Conservation (phyloP, 768 basidiomycete genomes). For the Gloeopeniophorella convolvens region DNA sequence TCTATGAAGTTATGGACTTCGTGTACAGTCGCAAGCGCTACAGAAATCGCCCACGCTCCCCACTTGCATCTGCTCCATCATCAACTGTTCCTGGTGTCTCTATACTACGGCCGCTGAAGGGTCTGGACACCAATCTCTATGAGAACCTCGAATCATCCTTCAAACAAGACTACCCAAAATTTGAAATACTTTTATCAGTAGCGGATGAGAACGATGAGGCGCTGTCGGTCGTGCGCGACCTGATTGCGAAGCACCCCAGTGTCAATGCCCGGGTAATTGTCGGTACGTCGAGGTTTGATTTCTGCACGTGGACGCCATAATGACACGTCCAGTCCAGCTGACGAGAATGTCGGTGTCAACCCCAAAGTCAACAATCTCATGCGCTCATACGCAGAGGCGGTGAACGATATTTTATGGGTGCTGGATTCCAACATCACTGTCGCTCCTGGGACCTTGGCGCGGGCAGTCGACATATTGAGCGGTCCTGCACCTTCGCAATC, state of each 20-base stretch:
- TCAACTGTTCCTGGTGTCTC: slow-evolving; percentile 76
- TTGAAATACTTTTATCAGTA: slow-evolving; percentile 86
- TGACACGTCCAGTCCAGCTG: slow-evolving; percentile 42
- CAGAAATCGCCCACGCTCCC: slow-evolving; percentile 56
- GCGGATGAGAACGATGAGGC: slow-evolving; percentile 88
- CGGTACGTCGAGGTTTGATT: slow-evolving; percentile 42
- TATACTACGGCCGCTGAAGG: slow-evolving; percentile 90
- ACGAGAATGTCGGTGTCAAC: slow-evolving; percentile 82
- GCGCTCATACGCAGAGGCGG: slow-evolving; percentile 71
- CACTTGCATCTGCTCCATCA: slow-evolving; percentile 42
- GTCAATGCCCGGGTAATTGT: slow-evolving; percentile 70
- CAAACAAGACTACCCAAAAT: slow-evolving; percentile 84
- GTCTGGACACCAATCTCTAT: slow-evolving; percentile 90
- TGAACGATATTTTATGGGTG: slow-evolving; percentile 91
- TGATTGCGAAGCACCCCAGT: slow-evolving; percentile 71
- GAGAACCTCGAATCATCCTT: slow-evolving; percentile 96
- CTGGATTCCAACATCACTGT: slow-evolving; percentile 92
- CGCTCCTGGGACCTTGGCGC: slow-evolving; percentile 69
- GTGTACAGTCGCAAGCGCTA: slow-evolving; percentile 66
- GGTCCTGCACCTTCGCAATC: slow-evolving; percentile 33
- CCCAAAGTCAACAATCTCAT: slow-evolving; percentile 98
- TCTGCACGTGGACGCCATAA: neutral
- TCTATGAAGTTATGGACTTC: neutral
- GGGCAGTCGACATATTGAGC: slow-evolving; percentile 73
- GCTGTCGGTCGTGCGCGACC: slow-evolving; percentile 68